A percentile compares a stretch with the other conserved stretches of the same genome.
Evolutionary conservation across 1,139 yeast genomes (phyloP).

Genomic region (Zygosaccharomyces sapae): DNA sequence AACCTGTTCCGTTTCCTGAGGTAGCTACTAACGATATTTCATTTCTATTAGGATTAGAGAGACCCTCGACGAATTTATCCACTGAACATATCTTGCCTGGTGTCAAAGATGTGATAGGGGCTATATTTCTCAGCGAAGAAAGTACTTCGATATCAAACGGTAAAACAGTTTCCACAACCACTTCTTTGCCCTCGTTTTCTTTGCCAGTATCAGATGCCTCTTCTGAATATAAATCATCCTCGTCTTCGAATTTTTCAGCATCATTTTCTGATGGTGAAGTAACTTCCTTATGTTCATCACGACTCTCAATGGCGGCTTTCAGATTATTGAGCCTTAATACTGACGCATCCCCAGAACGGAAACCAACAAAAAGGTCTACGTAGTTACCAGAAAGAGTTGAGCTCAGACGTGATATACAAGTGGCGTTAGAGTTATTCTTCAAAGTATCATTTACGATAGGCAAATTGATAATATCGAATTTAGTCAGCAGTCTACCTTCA

Average conservation of each 20-base stretch:
- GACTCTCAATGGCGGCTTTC: slow-evolving; percentile 29
- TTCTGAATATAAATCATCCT: slow-evolving; percentile 25
- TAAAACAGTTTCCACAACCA: slow-evolving; percentile 33
- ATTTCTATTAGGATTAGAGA: slow-evolving; percentile 61
- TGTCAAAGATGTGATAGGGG: slow-evolving; percentile 71
- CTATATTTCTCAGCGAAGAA: slow-evolving; percentile 61
- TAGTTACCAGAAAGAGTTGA: slow-evolving; percentile 16
- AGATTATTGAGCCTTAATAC: slow-evolving; percentile 31
- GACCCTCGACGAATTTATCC: slow-evolving; percentile 53
- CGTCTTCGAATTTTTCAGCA: slow-evolving; percentile 34
- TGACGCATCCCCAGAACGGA: slow-evolving; percentile 34
- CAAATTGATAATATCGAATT: slow-evolving; percentile 29
- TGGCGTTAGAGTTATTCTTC: slow-evolving; percentile 26
- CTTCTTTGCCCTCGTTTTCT: slow-evolving; percentile 27
- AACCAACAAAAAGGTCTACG: slow-evolving; percentile 31
- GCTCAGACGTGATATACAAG: slow-evolving; percentile 25
- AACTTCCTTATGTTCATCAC: slow-evolving; percentile 19
- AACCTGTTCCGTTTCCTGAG: slow-evolving; percentile 57
- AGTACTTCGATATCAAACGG: slow-evolving; percentile 43
- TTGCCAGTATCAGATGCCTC: slow-evolving; percentile 38
- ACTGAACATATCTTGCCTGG: slow-evolving; percentile 57
- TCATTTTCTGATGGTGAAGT: slow-evolving; percentile 18
- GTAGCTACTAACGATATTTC: slow-evolving; percentile 68
- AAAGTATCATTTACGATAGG: slow-evolving; percentile 34
- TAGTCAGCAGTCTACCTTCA: slow-evolving; percentile 33